Evolutionary conservation across 495 filamentous ascomycete genomes (phyloP).

Genomic region (Penicillium lagena): DNA sequence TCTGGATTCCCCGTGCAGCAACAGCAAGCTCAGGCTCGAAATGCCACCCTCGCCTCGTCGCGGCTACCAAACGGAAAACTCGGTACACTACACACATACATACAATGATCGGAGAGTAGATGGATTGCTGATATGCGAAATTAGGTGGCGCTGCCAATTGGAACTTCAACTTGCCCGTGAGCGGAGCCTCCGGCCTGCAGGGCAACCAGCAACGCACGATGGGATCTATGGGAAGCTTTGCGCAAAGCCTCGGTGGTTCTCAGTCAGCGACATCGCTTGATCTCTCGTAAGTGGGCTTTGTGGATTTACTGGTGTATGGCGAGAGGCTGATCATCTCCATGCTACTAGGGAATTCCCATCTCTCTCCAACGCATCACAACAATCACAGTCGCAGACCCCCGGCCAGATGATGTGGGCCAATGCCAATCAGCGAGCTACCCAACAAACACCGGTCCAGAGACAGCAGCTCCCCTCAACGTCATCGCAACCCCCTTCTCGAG

Average conservation of each 20-base stretch:
- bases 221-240: constrained; percentile 63
- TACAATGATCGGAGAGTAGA: background rate
- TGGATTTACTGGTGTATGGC: constrained; percentile 1
- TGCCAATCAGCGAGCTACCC: constrained; percentile 46
- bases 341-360: constrained; percentile 74
- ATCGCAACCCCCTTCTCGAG: constrained; percentile 39
- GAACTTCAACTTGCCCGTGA: constrained; percentile 73
- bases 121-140: constrained; percentile 19
- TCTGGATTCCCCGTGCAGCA: constrained; percentile 58
- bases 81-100: constrained; percentile 41
- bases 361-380: constrained; percentile 64
- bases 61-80: constrained; percentile 72
- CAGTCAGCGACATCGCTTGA: constrained; percentile 72
- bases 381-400: constrained; percentile 51
- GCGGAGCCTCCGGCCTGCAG: constrained; percentile 54
- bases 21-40: constrained; percentile 58
- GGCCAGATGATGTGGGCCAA: constrained; percentile 64
- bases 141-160: constrained; percentile 64
- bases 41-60: constrained; percentile 48
- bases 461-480: constrained; percentile 51
- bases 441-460: constrained; percentile 60
- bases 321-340: constrained; percentile 1
- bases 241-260: constrained; percentile 71
- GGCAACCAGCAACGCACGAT: constrained; percentile 56
- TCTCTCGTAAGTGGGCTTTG: constrained; percentile 61